phyloP scores from a whole-genome alignment of 2,329 filamentous ascomycete species.

The Fusarium agapanthi region DNA sequence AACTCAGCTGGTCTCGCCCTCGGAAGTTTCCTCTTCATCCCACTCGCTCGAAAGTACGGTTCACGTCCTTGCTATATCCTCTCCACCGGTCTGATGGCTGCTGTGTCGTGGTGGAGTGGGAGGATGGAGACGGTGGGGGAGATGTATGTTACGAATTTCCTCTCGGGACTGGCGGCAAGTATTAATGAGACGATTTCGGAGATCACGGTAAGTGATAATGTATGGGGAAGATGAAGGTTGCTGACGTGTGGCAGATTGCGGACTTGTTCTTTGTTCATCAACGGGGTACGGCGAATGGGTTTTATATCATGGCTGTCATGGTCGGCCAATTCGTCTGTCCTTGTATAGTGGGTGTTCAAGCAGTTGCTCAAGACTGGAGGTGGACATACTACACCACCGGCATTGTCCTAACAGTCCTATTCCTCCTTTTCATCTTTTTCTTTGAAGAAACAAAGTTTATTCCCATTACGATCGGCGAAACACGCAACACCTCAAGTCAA shows the following conservation, averaged over 20 bases:
- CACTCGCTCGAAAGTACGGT: constrained; percentile 46
- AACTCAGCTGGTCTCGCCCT: constrained; percentile 43
- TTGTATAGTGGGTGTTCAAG: constrained; percentile 42
- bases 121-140: constrained; percentile 21
- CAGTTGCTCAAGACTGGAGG: constrained; percentile 33
- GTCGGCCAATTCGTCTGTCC: constrained; percentile 43
- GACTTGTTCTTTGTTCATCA: constrained; percentile 48
- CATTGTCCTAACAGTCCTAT: constrained; percentile 29
- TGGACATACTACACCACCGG: constrained; percentile 39
- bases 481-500: background rate
- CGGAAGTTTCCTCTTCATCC: constrained; percentile 45
- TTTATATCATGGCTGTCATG: constrained; percentile 46
- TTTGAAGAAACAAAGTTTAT: constrained; percentile 46
- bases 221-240: background rate
- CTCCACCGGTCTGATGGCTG: constrained; percentile 14
- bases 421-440: constrained; percentile 29
- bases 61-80: constrained; percentile 42
- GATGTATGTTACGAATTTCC: constrained; percentile 37
- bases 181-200: constrained; percentile 51
- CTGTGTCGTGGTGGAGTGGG: constrained; percentile 9
- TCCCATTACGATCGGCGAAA: constrained; percentile 10
- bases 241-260: constrained; percentile 14
- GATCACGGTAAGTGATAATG: constrained; percentile 41
- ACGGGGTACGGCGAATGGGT: constrained; percentile 42
- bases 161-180: constrained; percentile 48